Conservation (phyloP, 2,329 filamentous ascomycete species). For the Nemania abortiva region DNA sequence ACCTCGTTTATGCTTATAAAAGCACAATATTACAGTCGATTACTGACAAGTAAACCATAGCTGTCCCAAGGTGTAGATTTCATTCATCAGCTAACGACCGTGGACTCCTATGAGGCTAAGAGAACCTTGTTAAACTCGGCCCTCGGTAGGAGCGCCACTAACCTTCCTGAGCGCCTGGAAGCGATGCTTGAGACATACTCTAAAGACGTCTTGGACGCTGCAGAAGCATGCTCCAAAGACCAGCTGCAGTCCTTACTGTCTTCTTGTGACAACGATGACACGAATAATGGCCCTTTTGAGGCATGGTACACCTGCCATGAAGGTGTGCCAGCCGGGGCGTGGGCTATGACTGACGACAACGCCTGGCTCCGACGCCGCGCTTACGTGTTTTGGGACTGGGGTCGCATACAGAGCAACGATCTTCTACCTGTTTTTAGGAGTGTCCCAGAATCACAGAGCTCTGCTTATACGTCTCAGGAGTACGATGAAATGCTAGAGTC, state of each 20-base stretch:
- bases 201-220: background rate
- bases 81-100: background rate
- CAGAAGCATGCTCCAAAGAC: background rate
- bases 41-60: constrained; percentile 3
- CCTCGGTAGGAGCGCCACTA: background rate
- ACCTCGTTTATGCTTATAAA: background rate
- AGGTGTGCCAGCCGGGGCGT: constrained; percentile 4
- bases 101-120: background rate
- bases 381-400: constrained; percentile 39
- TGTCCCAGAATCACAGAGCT: background rate
- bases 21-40: background rate
- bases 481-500: constrained; percentile 28
- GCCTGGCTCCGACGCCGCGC: constrained; percentile 29
- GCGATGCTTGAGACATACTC: background rate
- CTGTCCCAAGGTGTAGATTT: constrained; percentile 4
- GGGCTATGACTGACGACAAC: constrained; percentile 26
- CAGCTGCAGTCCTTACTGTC: background rate
- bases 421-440: background rate
- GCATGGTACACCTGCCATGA: background rate
- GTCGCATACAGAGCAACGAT: constrained; percentile 15
- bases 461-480: constrained; percentile 17
- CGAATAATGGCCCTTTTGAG: background rate
- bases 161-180: background rate
- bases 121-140: background rate
- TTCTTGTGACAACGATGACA: background rate